Conservation (phyloP, 1,139 yeast genomes). For the Magnusiomyces clavatus region DNA sequence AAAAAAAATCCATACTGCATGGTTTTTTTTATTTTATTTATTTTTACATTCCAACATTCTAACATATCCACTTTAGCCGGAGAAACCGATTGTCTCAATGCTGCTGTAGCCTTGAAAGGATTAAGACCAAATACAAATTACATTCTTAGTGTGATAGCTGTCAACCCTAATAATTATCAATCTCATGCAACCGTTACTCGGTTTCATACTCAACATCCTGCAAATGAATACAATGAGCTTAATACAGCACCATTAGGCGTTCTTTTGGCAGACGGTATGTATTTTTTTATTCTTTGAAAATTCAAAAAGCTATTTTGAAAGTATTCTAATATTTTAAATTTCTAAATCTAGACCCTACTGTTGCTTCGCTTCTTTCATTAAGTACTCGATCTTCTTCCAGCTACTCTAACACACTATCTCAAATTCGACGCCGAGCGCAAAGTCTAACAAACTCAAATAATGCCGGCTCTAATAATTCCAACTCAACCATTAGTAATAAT, state of each 20-base stretch:
- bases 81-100: slow-evolving; percentile 32
- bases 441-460: not conserved
- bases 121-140: slow-evolving; percentile 43
- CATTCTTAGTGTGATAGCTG: slow-evolving; percentile 50
- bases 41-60: not conserved
- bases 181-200: slow-evolving; percentile 25
- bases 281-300: not conserved
- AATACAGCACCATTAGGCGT: slow-evolving; percentile 3
- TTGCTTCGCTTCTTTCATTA: slow-evolving; percentile 1
- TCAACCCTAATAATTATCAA: slow-evolving; percentile 31
- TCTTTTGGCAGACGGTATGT: slow-evolving; percentile 4
- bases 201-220: slow-evolving; percentile 23
- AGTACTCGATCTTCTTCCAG: not conserved
- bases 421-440: no score
- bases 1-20: no score
- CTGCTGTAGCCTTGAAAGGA: slow-evolving; percentile 35
- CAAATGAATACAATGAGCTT: slow-evolving; percentile 19
- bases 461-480: not conserved
- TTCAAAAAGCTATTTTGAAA: not conserved
- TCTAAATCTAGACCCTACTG: slow-evolving; percentile 1
- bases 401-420: no score
- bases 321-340: slow-evolving; percentile 6
- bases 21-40: not conserved
- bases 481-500: no score
- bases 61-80: slow-evolving; percentile 24